Conservation (phyloP, 768 basidiomycete genomes). For the Amanita pallidorosea region DNA sequence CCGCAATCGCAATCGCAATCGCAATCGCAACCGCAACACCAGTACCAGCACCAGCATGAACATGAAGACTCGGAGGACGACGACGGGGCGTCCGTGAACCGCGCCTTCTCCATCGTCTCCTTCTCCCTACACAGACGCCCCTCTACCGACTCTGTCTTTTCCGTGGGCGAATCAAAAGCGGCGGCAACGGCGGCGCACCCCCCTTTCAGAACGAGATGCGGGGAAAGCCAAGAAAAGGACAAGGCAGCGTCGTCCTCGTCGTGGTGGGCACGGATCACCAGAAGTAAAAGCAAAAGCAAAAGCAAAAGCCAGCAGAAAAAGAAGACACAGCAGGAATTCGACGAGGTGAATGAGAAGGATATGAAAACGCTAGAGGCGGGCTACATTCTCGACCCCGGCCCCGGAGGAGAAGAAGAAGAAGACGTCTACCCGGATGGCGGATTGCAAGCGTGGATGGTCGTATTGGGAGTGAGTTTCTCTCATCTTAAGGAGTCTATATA, state of each 20-base stretch:
- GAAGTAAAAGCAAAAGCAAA: neutral
- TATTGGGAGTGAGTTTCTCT: conserved; percentile 25
- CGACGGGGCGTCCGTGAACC: neutral
- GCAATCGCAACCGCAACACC: too few relatives aligned
- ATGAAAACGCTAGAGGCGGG: neutral
- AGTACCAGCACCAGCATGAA: neutral
- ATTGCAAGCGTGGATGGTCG: conserved; percentile 31
- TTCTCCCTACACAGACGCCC: neutral
- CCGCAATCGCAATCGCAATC: too few relatives aligned
- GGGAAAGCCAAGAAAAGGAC: neutral
- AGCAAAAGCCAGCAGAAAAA: neutral
- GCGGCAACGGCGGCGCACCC: too few relatives aligned
- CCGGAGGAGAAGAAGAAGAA: neutral
- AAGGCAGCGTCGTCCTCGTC: neutral
- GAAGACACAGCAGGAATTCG: neutral
- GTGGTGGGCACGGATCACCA: neutral
- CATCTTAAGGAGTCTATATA: too few relatives aligned
- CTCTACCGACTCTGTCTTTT: neutral
- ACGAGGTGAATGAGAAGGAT: neutral
- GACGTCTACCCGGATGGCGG: conserved; percentile 31
- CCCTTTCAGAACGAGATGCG: too few relatives aligned
- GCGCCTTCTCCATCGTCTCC: conserved; percentile 1
- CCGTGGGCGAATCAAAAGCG: neutral
- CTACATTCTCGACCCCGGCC: too few relatives aligned
- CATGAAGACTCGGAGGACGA: neutral